Percentiles rank a stretch among this genome's conserved stretches.
Evolutionary conservation across 345 rosid genomes (phyloP).

Genomic region (Camelina neglecta): DNA sequence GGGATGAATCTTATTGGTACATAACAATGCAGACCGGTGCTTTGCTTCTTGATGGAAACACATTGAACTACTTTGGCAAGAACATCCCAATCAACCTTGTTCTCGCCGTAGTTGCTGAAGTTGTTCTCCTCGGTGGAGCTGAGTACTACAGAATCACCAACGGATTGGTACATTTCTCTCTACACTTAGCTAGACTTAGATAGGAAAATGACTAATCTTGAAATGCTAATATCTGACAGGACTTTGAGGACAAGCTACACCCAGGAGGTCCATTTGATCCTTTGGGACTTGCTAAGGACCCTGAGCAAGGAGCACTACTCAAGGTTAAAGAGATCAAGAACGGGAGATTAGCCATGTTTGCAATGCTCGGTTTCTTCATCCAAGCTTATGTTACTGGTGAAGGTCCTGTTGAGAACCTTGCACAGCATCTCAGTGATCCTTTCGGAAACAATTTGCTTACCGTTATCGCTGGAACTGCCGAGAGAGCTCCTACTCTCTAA

Average conservation of each 20-base stretch:
- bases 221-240: slow-evolving; percentile 44
- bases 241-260: slow-evolving; percentile 93
- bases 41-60: slow-evolving; percentile 93
- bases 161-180: slow-evolving; percentile 63
- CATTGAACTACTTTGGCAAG: slow-evolving; percentile 94
- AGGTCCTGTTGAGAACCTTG: slow-evolving; percentile 92
- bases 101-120: slow-evolving; percentile 80
- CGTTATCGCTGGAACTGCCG: slow-evolving; percentile 71
- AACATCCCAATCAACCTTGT: slow-evolving; percentile 85
- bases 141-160: slow-evolving; percentile 96
- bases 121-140: slow-evolving; percentile 92
- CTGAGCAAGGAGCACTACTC: slow-evolving; percentile 90
- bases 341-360: slow-evolving; percentile 94
- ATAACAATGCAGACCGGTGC: slow-evolving; percentile 80
- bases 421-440: slow-evolving; percentile 94
- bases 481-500: slow-evolving; percentile 89
- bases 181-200: neutral
- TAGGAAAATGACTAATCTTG: neutral
- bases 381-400: slow-evolving; percentile 96
- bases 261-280: slow-evolving; percentile 99
- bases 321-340: slow-evolving; percentile 98
- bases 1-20: neutral
- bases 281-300: slow-evolving; percentile 88
- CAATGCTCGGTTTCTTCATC: slow-evolving; percentile 87
- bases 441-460: slow-evolving; percentile 99